These are phyloP conservation scores for Polymyxa betae DNA, from an alignment of 208 protist genomes.

Conservation along the genomic window DNA sequence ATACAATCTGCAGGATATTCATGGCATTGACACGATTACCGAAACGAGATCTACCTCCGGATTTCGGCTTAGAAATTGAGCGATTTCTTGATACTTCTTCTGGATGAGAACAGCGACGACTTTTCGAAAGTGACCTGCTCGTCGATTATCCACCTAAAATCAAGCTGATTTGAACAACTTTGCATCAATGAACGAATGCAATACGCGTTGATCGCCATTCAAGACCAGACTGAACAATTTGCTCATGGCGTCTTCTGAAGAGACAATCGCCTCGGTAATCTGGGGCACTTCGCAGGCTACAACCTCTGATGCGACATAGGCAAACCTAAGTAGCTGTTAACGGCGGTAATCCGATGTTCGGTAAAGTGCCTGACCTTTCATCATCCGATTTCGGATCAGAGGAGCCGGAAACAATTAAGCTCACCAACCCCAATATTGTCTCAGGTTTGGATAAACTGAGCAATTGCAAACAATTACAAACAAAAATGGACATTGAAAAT, in stretches of 20 bases:
- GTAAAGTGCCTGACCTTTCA: background rate
- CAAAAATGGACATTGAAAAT: background rate
- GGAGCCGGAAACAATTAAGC: background rate
- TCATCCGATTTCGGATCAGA: background rate
- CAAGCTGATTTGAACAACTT: background rate
- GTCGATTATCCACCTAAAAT: background rate
- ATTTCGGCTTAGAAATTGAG: background rate
- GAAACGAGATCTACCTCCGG: background rate
- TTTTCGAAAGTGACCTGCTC: conserved; percentile 20
- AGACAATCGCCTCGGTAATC: background rate
- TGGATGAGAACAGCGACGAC: conserved; percentile 38
- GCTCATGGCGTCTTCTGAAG: background rate
- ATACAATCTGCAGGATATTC: background rate
- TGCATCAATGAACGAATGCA: background rate
- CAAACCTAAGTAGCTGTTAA: conserved; percentile 23
- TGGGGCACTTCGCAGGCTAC: background rate
- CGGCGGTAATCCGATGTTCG: background rate
- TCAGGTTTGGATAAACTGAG: conserved; percentile 3
- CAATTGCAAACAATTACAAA: no score
- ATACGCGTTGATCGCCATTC: background rate
- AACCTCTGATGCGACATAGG: background rate
- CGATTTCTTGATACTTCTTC: conserved; percentile 7
- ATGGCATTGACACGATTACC: background rate
- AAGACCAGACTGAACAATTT: background rate
- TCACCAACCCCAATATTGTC: background rate